Base-by-base conservation (phyloP, 495 filamentous ascomycete genomes). In the Penicillium pancosmium region DNA sequence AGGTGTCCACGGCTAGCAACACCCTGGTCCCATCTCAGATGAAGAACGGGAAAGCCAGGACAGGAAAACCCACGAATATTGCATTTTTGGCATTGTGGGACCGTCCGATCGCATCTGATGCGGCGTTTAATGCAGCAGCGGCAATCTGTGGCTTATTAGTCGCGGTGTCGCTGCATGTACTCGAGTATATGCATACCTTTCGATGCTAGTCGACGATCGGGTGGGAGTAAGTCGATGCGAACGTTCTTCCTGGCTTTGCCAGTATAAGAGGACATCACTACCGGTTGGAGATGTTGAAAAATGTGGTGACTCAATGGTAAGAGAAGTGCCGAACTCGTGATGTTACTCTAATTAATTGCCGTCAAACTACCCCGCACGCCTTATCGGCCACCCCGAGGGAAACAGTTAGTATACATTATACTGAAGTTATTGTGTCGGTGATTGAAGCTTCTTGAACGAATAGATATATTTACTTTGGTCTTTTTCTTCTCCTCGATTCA, bases 91-190 rank as follows among this genome's bases (percentile, higher is more conserved):
- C 64, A 67, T 34, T 61, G 54, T 21, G 64, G 64, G 13, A 61
- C 10, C 23, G 49, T 64, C 40, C 64, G 61, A 53, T 67, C 64
- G 36, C 64, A 67, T 57, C 58, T 63, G 23, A 67, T 67, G 51
- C 64, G 64, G 23, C 64, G 57, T 47, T 52, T 67, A 27, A 25
- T 56, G 58, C 64, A 67, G 11, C 44, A 41, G 18, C 61, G 55
- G 41, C 59, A 62, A 41, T 62, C 59, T 62, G 18, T 10, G 21
- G 13, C 33, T 18, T 3, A 13, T 53, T 47, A 52, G 43, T 8
- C 47, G 21, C 46, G 5, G 4, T 12, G n/a, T 13, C 25, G 15
- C 23, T 19, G 16, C 8, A 10, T 34, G 27, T 16, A 18, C 5
- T 18, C n/a, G 9, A 9, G n/a, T 3, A 7, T 16, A 2, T 16